These are phyloP conservation scores for Ananas comosus DNA, from an alignment of 176 grass and related monocot species.

Conservation along the genomic window DNA sequence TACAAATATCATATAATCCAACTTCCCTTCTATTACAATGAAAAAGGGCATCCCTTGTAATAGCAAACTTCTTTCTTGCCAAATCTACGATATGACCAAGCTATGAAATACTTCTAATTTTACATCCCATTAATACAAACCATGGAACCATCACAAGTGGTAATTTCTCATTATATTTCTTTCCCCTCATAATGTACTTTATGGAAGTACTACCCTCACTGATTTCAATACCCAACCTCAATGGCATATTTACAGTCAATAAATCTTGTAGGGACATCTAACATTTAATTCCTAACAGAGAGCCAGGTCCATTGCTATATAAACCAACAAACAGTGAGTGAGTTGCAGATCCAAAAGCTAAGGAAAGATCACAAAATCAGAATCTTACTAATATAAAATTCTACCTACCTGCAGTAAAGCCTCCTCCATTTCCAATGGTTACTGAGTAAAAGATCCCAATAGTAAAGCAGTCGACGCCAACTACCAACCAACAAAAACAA, in stretches of 20 bases:
- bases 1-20: not conserved
- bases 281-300: not conserved
- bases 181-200: not conserved
- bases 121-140: not conserved
- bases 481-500: not conserved
- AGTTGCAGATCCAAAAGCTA: not conserved
- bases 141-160: not conserved
- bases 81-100: not conserved
- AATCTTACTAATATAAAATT: not conserved
- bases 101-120: not conserved
- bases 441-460: not conserved
- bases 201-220: not conserved
- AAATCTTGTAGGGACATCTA: not conserved
- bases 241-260: not conserved
- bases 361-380: conserved; percentile 1
- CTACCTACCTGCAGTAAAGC: conserved; percentile 18
- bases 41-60: not conserved
- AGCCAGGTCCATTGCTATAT: not conserved
- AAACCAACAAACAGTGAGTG: not conserved
- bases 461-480: not conserved
- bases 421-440: conserved; percentile 9
- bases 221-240: not conserved
- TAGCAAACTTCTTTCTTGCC: not conserved
- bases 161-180: not conserved
- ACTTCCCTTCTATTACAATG: not conserved